Conservation (phyloP, 2,329 filamentous ascomycete genomes). For the Alternaria sp. region DNA sequence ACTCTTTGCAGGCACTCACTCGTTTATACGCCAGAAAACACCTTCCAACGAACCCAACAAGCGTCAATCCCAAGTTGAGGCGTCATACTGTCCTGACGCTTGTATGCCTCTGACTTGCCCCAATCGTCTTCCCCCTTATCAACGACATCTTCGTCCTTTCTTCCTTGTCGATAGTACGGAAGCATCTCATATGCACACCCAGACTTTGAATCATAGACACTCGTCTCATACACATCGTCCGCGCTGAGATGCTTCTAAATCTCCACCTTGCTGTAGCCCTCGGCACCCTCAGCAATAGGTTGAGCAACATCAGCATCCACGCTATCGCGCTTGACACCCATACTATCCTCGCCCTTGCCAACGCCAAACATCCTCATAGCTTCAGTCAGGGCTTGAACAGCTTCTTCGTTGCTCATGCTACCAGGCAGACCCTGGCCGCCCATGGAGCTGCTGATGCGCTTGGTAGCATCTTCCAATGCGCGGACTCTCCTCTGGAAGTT, state of each 20-base stretch:
- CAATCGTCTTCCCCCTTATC: background rate
- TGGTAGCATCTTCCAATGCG: conserved; percentile 80
- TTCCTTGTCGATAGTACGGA: background rate
- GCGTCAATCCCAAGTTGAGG: background rate
- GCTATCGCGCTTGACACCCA: conserved; percentile 42
- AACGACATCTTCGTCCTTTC: background rate
- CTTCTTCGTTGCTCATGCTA: conserved; percentile 44
- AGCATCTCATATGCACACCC: background rate
- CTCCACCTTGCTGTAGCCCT: conserved; percentile 47
- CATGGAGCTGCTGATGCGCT: conserved; percentile 50
- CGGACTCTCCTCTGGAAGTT: conserved; percentile 87
- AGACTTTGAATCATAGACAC: background rate
- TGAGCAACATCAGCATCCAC: conserved; percentile 36
- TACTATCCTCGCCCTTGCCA: conserved; percentile 48
- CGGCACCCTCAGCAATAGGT: conserved; percentile 43
- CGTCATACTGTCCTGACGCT: background rate
- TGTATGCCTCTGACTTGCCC: background rate
- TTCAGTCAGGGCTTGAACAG: conserved; percentile 44
- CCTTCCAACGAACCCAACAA: background rate
- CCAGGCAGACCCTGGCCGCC: conserved; percentile 44
- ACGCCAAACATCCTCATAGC: conserved; percentile 47
- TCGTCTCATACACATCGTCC: background rate
- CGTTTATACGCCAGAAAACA: conserved; percentile 3
- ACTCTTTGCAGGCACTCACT: background rate
- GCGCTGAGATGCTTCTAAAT: conserved; percentile 29